Conservation (phyloP, 2,329 filamentous ascomycete genomes). For the Harringtonia aguacate region DNA sequence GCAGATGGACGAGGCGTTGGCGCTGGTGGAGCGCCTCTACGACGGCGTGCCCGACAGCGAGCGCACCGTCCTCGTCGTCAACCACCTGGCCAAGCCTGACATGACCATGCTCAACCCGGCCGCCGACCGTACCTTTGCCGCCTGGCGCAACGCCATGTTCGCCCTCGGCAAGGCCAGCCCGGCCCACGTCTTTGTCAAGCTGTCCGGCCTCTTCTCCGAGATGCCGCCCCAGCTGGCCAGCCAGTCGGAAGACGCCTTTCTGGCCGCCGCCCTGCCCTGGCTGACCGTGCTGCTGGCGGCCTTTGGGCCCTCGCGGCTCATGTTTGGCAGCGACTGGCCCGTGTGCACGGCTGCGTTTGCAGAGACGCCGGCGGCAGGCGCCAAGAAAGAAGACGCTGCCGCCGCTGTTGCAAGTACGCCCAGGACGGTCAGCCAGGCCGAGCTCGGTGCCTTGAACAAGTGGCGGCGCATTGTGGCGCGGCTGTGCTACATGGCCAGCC, state of each 20-base stretch:
- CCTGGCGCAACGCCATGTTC: constrained; percentile 61
- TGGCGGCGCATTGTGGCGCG: constrained; percentile 65
- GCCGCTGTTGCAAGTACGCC: neutral
- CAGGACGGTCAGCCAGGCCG: constrained; percentile 23
- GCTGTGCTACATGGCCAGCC: constrained; percentile 51
- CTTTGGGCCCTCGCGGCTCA: constrained; percentile 62
- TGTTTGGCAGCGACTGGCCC: constrained; percentile 94
- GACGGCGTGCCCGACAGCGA: constrained; percentile 47
- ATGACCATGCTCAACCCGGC: constrained; percentile 49
- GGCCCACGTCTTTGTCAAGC: constrained; percentile 68
- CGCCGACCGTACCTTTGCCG: constrained; percentile 48
- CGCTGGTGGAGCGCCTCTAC: constrained; percentile 59
- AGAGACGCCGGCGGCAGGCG: constrained; percentile 6
- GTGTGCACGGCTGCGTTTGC: constrained; percentile 62
- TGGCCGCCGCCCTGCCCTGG: constrained; percentile 58
- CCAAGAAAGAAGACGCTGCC: constrained; percentile 25
- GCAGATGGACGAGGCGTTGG: constrained; percentile 61
- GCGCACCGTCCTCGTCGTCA: constrained; percentile 58
- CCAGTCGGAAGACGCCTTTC: constrained; percentile 43
- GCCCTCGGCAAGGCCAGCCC: constrained; percentile 49
- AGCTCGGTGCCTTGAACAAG: constrained; percentile 53
- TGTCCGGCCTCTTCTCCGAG: constrained; percentile 80
- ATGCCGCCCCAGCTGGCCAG: constrained; percentile 47
- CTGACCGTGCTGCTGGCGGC: constrained; percentile 58
- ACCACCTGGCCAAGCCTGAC: constrained; percentile 86